These are phyloP conservation scores for Betula pendula DNA, from an alignment of 306 rosid species.

Conservation along the genomic window DNA sequence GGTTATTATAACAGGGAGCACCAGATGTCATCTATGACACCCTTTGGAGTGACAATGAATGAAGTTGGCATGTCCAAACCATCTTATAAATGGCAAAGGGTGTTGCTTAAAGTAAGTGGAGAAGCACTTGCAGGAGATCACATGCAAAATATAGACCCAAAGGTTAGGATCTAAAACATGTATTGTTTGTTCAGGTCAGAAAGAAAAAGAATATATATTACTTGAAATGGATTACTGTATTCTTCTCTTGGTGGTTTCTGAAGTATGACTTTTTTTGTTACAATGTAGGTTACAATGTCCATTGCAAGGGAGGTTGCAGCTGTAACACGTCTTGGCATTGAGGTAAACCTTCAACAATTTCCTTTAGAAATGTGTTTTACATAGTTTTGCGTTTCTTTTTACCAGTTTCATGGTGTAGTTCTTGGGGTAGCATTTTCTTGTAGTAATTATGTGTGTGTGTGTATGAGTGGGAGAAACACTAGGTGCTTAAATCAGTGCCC, in stretches of 20 bases:
- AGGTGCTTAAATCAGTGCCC: neutral
- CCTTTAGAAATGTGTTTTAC: constrained; percentile 10
- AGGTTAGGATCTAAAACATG: constrained; percentile 46
- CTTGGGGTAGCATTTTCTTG: neutral
- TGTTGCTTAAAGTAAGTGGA: constrained; percentile 95
- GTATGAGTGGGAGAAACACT: neutral
- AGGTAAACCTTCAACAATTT: constrained; percentile 48
- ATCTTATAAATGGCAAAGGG: constrained; percentile 78
- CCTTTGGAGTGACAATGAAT: constrained; percentile 55
- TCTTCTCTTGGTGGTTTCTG: constrained; percentile 26
- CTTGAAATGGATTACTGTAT: neutral
- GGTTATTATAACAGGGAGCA: constrained; percentile 33
- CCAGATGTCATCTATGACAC: constrained; percentile 54
- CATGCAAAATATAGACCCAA: constrained; percentile 84
- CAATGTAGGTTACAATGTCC: constrained; percentile 74
- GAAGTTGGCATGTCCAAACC: constrained; percentile 48
- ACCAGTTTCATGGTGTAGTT: neutral
- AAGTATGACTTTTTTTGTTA: neutral
- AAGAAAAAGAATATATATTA: neutral
- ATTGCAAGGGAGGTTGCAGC: constrained; percentile 95
- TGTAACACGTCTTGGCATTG: constrained; percentile 94
- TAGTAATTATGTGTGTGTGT: neutral
- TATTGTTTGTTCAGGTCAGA: neutral
- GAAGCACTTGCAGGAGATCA: constrained; percentile 98
- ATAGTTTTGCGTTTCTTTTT: neutral